Conservation (phyloP, 2,329 filamentous ascomycete genomes). For the Verticillium alfalfae region DNA sequence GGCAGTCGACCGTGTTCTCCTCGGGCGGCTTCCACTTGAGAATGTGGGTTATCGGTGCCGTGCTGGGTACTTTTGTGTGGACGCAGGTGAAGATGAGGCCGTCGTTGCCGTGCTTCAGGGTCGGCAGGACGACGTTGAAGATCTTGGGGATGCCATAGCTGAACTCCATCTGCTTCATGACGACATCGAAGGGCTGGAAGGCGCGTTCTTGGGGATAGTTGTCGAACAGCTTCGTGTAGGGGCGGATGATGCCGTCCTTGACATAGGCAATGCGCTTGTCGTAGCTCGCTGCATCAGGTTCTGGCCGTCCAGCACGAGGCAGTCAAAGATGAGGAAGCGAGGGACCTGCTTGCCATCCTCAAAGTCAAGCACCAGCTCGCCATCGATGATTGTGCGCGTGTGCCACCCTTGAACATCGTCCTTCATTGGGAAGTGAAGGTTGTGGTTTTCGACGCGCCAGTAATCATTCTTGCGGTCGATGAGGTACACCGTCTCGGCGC, state of each 20-base stretch:
- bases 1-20: conserved; percentile 94
- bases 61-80: conserved; percentile 77
- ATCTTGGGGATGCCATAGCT: conserved; percentile 87
- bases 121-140: conserved; percentile 81
- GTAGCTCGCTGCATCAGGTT: conserved; percentile 73
- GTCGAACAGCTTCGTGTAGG: conserved; percentile 59
- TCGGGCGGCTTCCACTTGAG: conserved; percentile 96
- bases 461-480: conserved; percentile 99
- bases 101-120: conserved; percentile 87
- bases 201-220: conserved; percentile 63
- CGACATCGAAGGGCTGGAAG: conserved; percentile 72
- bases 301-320: conserved; percentile 73
- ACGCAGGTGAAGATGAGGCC: conserved; percentile 97
- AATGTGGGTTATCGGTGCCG: conserved; percentile 88
- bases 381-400: conserved; percentile 77
- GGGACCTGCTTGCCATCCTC: conserved; percentile 63
- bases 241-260: conserved; percentile 67
- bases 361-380: conserved; percentile 87
- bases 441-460: conserved; percentile 68
- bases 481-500: conserved; percentile 72
- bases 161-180: conserved; percentile 86
- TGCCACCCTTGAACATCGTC: conserved; percentile 65
- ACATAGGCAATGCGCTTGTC: conserved; percentile 89
- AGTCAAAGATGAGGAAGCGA: conserved; percentile 91
- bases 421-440: conserved; percentile 74